A percentile compares a stretch with the other conserved stretches of the same genome.
phyloP scores from a whole-genome alignment of 371 early-diverging fungal genomes.

The Mucor saturninus region DNA sequence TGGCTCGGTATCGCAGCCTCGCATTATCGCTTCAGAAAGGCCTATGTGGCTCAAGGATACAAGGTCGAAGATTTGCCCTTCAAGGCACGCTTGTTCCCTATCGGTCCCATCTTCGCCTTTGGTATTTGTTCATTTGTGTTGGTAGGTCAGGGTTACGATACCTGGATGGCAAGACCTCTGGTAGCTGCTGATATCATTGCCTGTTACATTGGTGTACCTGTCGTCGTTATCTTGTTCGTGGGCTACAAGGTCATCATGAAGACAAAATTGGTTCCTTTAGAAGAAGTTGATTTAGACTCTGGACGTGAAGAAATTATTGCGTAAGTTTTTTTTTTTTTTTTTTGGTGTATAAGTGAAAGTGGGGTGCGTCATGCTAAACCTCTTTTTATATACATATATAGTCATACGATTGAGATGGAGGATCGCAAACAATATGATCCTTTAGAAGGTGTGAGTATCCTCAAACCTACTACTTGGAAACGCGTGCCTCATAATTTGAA shows the following conservation, averaged over 20 bases:
- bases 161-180: constrained; percentile 38
- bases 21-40: constrained; percentile 83
- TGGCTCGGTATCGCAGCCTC: constrained; percentile 78
- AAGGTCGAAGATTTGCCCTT: constrained; percentile 73
- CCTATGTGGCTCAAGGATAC: constrained; percentile 74
- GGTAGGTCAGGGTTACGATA: constrained; percentile 66
- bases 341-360: neutral
- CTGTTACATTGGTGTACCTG: constrained; percentile 45
- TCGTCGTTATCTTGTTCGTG: constrained; percentile 38
- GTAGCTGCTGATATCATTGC: constrained; percentile 35
- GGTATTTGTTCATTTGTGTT: constrained; percentile 59
- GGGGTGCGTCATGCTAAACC: too few relatives aligned
- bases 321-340: constrained; percentile 15
- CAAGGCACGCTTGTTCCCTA: constrained; percentile 70
- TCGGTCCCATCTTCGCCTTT: constrained; percentile 72
- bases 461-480: constrained; percentile 46
- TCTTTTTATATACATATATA: neutral
- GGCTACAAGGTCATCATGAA: constrained; percentile 60
- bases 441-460: constrained; percentile 43
- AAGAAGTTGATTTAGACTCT: constrained; percentile 63
- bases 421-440: constrained; percentile 34
- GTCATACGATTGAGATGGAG: constrained; percentile 27
- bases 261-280: constrained; percentile 58
- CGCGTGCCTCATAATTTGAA: constrained; percentile 40
- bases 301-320: constrained; percentile 46